Base-by-base conservation (phyloP, 768 basidiomycete genomes). In the Rubroboletus pulcherrimus region DNA sequence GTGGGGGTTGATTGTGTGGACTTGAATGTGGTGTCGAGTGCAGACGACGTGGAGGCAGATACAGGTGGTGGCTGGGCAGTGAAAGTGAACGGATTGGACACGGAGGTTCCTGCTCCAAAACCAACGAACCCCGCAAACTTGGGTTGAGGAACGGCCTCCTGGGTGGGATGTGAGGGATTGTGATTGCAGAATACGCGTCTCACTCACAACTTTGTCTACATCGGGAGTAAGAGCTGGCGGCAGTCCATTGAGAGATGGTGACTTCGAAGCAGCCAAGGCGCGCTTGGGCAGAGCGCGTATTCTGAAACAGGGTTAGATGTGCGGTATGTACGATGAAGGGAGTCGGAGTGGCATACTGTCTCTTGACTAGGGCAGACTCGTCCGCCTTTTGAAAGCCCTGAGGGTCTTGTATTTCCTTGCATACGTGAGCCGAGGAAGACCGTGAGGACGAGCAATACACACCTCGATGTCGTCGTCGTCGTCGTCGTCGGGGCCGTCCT, bases 221-320 rank as follows among this genome's bases (percentile, higher is more conserved):
- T 66, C 55, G 31, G 62, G 58, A 53, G 63, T 55, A 19, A 58
- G 61, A 48, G 58, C 54, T 67, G 68, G 75, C 15, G 60, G 38
- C 7, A 63, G 24, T 44, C 71, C 60, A 39, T 60, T 65, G 49
- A 64, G 56, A 53, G 60, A 58, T 55, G 63, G 59, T n/a, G 63
- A 52, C 46, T 50, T 67, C 39, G 65, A 60, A 34, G 57, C 48
- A 39, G 53, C 55, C 41, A 65, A 63, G 17, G 62, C 75, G 62
- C 79, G 77, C 60, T 82, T 85, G 0, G 89, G 89, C 29, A 91
- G 71, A 26, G 71, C 81, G 49, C 79, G 80, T 68, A 91, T 89
- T 65, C 89, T 91, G 50, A 15, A 31, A 57, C 31, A 45, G 49
- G 21, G 52, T 71, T 35, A 63, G 55, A 45, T 48, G 19, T 39